Evolutionary conservation across 1,284 basidiomycete species (phyloP).

Genomic region (Mixia osmundae): DNA sequence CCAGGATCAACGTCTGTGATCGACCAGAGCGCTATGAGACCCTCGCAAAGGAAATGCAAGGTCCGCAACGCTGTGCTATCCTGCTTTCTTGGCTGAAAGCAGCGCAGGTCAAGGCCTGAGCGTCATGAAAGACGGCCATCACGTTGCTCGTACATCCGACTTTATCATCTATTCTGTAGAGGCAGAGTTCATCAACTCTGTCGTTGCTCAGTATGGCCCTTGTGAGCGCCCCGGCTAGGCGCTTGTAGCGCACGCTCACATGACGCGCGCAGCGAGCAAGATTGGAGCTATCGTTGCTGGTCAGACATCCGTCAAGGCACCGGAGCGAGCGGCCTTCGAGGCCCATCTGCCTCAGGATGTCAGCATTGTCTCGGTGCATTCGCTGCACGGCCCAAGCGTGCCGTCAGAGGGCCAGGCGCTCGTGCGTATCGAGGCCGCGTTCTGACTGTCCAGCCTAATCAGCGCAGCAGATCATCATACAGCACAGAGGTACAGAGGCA

Average conservation of each 20-base stretch:
- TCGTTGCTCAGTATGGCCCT: conserved; percentile 72
- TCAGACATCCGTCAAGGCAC: conserved; percentile 91
- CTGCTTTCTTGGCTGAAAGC: neutral
- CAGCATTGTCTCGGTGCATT: conserved; percentile 78
- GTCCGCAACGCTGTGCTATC: conserved; percentile 24
- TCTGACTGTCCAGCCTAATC: neutral
- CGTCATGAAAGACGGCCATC: conserved; percentile 53
- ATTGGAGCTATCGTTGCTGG: conserved; percentile 76
- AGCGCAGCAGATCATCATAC: conserved; percentile 51
- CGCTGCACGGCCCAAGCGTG: conserved; percentile 79
- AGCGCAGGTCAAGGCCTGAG: conserved; percentile 28
- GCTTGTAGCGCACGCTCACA: neutral
- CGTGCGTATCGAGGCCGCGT: conserved; percentile 27
- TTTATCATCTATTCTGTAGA: conserved; percentile 86
- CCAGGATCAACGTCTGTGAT: conserved; percentile 80
- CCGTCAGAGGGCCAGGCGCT: conserved; percentile 77
- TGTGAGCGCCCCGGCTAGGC: conserved; percentile 32
- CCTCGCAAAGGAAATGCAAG: conserved; percentile 37
- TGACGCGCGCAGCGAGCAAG: conserved; percentile 46
- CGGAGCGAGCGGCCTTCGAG: conserved; percentile 77
- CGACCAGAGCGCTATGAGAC: conserved; percentile 47
- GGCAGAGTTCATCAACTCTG: conserved; percentile 60
- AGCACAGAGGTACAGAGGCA: conserved; percentile 54
- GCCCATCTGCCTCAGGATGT: conserved; percentile 63
- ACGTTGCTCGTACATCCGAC: conserved; percentile 60